Base-by-base conservation (phyloP, 2,329 filamentous ascomycete species). In the Salinomyces thailandicus region DNA sequence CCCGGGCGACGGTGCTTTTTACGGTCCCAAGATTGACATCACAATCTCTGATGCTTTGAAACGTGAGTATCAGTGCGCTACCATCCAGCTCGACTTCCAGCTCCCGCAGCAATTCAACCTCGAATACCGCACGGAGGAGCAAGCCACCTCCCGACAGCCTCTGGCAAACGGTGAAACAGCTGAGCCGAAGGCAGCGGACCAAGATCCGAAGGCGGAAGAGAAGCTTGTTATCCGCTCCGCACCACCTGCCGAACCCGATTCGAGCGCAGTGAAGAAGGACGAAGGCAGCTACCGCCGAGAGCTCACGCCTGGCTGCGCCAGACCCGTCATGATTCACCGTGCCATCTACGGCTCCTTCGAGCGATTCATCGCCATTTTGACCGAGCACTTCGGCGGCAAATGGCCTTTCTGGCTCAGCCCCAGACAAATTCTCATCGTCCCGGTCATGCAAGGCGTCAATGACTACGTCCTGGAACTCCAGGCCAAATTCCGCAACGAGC, bases 11-110 rank as follows among this genome's bases (percentile, higher is more conserved):
- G 91, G 91, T 57, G 91, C 91, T 36, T 98, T 96, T 66, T 98
- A 98, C 61, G 91, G 91, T 2, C 91, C 91, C 35, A 98, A 98
- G 75, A 94, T 96, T 51, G 91, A 98, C 53, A 91, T 98, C 55
- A 93, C 85, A 43, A 87, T 98, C 54, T 80, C 79, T 35, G 89
- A 95, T 62, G 85, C 85, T 31, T 69, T 95, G 48, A 77, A 78
- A 62, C 76, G 87, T 58, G 84, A 87, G 42, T 83, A 79, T 67
- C 83, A 93, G 62, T 93, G 85, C 55, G 85, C 89, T 50, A 96
- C 89, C 9, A 93, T 96, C 49, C 89, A 96, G 65, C 75, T 93
- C 37, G 85, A 93, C 59, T 93, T 93, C 67, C 82, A 94, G 57
- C 73, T 84, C 14, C 81, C 81, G 1, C 70, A 81, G 51, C 86